Conservation (phyloP, 2,329 filamentous ascomycete genomes). For the Fusarium chuoi region DNA sequence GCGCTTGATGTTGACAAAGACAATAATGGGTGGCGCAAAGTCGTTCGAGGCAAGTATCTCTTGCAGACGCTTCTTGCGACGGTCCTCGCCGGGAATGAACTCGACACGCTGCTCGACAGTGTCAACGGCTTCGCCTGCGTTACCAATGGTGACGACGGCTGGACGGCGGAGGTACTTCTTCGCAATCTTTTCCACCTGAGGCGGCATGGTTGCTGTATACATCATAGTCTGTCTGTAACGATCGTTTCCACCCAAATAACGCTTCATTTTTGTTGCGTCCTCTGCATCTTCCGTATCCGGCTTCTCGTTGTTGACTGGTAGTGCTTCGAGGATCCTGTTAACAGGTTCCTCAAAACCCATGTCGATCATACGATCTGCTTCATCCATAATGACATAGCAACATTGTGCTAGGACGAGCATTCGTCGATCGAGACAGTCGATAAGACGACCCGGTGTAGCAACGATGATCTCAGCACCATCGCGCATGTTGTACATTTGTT, state of each 20-base stretch:
- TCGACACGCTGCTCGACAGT: slow-evolving; percentile 98
- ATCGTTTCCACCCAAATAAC: slow-evolving; percentile 77
- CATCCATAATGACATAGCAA: slow-evolving; percentile 99
- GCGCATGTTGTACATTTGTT: slow-evolving; percentile 88
- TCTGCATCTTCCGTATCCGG: slow-evolving; percentile 94
- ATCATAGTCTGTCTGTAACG: slow-evolving; percentile 99
- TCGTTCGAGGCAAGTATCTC: slow-evolving; percentile 86
- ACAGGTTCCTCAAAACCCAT: slow-evolving; percentile 97
- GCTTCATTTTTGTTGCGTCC: slow-evolving; percentile 84
- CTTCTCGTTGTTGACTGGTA: slow-evolving; percentile 93
- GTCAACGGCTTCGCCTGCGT: slow-evolving; percentile 93
- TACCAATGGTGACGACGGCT: slow-evolving; percentile 94
- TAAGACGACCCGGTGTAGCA: slow-evolving; percentile 95
- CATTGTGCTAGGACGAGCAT: slow-evolving; percentile 94
- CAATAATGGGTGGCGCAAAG: slow-evolving; percentile 91
- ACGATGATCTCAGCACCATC: slow-evolving; percentile 98
- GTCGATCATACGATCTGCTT: slow-evolving; percentile 99
- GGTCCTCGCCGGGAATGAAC: slow-evolving; percentile 89
- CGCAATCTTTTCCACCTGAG: slow-evolving; percentile 93
- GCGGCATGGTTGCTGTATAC: slow-evolving; percentile 99
- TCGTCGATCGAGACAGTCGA: slow-evolving; percentile 95
- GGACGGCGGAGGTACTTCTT: slow-evolving; percentile 94
- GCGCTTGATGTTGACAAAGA: slow-evolving; percentile 99
- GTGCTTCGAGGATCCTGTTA: slow-evolving; percentile 95
- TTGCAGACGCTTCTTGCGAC: slow-evolving; percentile 93